Conservation (phyloP, 192 early-diverging fungal genomes). For the Rhizophagus prolifer region DNA sequence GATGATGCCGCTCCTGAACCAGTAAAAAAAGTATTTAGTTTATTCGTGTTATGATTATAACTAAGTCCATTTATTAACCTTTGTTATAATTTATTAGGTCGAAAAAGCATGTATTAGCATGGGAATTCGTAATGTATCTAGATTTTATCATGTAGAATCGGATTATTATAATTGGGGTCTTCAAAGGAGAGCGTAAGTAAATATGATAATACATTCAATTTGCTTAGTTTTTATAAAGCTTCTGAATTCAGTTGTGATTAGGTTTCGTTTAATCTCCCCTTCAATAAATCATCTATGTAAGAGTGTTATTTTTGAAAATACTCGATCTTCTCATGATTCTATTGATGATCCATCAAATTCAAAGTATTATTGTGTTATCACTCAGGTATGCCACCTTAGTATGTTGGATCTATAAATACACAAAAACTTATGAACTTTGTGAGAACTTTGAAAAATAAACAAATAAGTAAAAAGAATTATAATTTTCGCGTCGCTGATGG, state of each 20-base stretch:
- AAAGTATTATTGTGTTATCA: slow-evolving; percentile 67
- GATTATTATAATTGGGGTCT: slow-evolving; percentile 82
- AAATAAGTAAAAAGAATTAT: slow-evolving; percentile 67
- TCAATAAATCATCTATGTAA: slow-evolving; percentile 85
- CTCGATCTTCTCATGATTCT: slow-evolving; percentile 58
- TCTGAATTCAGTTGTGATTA: slow-evolving; percentile 19
- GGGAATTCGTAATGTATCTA: slow-evolving; percentile 2
- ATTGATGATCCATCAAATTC: slow-evolving; percentile 54
- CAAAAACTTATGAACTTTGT: slow-evolving; percentile 66
- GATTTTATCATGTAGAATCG: slow-evolving; percentile 70
- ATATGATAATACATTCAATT: not conserved
- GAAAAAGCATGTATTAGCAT: slow-evolving; percentile 17
- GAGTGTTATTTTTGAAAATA: slow-evolving; percentile 87
- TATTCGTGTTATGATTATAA: not conserved
- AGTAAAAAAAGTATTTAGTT: not conserved
- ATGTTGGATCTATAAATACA: slow-evolving; percentile 59
- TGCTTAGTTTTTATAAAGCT: not conserved
- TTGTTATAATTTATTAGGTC: not conserved
- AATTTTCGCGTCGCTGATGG: slow-evolving; percentile 75
- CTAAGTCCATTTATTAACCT: not conserved
- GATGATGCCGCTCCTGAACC: not conserved
- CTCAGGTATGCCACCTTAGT: slow-evolving; percentile 58
- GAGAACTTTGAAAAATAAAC: slow-evolving; percentile 48
- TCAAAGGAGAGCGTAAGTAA: slow-evolving; percentile 65
- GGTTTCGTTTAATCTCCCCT: slow-evolving; percentile 63